A percentile compares a stretch with the other conserved stretches of the same genome.
phyloP scores from a whole-genome alignment of 352 stramenopile species.

The Phytopythium helicoides region DNA sequence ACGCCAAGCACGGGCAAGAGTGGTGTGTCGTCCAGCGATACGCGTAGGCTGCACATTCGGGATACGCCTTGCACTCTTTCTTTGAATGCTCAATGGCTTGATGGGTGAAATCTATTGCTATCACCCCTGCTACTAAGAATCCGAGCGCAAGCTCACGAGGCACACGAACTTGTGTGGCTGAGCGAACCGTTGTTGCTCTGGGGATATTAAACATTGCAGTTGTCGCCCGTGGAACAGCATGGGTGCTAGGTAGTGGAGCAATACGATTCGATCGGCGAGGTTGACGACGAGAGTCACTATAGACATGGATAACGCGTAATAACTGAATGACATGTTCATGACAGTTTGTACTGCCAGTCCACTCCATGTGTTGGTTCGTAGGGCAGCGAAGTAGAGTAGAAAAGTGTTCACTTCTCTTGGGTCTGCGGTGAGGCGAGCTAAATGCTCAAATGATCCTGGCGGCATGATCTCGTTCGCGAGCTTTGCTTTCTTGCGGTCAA shows the following conservation, averaged over 20 bases:
- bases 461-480: background rate
- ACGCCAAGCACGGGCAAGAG: conserved; percentile 22
- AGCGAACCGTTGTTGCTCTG: background rate
- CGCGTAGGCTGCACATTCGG: conserved; percentile 8
- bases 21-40: conserved; percentile 8
- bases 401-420: conserved; percentile 4
- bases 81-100: background rate
- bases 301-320: conserved; percentile 6
- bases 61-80: background rate
- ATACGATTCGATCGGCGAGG: no score
- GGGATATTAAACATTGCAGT: no score
- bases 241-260: no score
- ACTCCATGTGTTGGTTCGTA: conserved; percentile 2
- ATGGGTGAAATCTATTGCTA: background rate
- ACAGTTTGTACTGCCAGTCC: background rate
- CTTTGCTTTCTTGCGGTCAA: background rate
- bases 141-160: background rate
- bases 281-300: background rate
- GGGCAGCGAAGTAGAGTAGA: conserved; percentile 2
- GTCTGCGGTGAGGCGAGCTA: background rate
- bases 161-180: background rate
- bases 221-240: no score
- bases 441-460: background rate
- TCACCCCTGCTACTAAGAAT: background rate
- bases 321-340: conserved; percentile 9